phyloP scores from a whole-genome alignment of 805 yeast species.

The Candida montana region DNA sequence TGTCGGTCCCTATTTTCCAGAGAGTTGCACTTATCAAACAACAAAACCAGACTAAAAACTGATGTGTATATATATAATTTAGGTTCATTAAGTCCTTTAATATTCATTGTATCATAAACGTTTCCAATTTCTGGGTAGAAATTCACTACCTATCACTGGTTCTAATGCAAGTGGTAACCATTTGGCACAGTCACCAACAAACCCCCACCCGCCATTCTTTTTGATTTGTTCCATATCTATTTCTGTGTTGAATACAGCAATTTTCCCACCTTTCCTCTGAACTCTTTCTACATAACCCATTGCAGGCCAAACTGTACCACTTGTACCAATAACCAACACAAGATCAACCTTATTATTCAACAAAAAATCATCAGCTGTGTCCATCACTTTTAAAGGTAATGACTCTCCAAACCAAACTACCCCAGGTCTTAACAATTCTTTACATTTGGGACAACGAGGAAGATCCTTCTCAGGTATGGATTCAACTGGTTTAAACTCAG shows the following conservation, averaged over 20 bases:
- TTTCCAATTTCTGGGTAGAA: slow-evolving; percentile 24
- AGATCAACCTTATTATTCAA: slow-evolving; percentile 53
- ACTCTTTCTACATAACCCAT: slow-evolving; percentile 85
- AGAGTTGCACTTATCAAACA: slow-evolving; percentile 18
- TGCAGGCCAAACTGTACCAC: slow-evolving; percentile 87
- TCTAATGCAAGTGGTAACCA: slow-evolving; percentile 62
- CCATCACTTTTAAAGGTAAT: slow-evolving; percentile 57
- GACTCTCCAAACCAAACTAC: slow-evolving; percentile 96
- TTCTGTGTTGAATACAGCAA: slow-evolving; percentile 79
- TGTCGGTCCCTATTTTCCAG: slow-evolving; percentile 72
- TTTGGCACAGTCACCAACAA: slow-evolving; percentile 74
- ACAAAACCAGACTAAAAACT: not conserved
- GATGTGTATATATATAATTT: not conserved
- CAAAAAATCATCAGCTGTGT: slow-evolving; percentile 66
- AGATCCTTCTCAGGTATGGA: slow-evolving; percentile 44
- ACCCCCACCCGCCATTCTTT: slow-evolving; percentile 55
- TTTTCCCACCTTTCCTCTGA: slow-evolving; percentile 64
- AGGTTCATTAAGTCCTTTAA: not conserved
- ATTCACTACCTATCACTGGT: slow-evolving; percentile 38
- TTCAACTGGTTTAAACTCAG: slow-evolving; percentile 44
- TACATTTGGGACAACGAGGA: slow-evolving; percentile 76
- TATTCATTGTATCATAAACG: slow-evolving; percentile 9
- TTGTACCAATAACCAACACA: slow-evolving; percentile 79
- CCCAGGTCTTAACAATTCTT: slow-evolving; percentile 71
- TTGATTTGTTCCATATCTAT: slow-evolving; percentile 41